phyloP scores from a whole-genome alignment of 2,329 filamentous ascomycete species.

The Ilyonectria destructans region DNA sequence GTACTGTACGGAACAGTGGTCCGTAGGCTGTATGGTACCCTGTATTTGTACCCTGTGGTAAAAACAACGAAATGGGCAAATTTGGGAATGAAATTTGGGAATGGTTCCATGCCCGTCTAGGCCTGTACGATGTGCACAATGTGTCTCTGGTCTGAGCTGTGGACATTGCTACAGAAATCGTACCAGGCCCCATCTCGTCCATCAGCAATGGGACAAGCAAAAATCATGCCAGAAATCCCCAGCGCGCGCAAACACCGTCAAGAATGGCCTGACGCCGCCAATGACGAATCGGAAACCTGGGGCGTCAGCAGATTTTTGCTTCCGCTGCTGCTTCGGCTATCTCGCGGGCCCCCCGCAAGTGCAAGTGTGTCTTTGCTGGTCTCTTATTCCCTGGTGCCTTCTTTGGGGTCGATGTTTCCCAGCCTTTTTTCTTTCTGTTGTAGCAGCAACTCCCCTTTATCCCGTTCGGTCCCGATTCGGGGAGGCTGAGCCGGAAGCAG shows the following conservation, averaged over 20 bases:
- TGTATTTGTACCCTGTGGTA: not conserved
- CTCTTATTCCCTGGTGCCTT: not conserved
- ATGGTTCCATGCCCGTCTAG: not conserved
- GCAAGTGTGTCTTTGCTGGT: not conserved
- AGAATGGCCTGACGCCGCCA: constrained; percentile 30
- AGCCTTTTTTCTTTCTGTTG: constrained; percentile 19
- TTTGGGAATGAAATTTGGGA: too few relatives aligned
- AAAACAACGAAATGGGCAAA: too few relatives aligned
- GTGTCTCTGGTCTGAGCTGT: constrained; percentile 28
- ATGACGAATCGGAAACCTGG: constrained; percentile 31
- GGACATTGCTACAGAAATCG: constrained; percentile 22
- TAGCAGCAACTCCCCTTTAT: not conserved
- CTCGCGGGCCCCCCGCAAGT: constrained; percentile 20
- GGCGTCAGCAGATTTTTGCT: constrained; percentile 34
- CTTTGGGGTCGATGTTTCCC: constrained; percentile 1
- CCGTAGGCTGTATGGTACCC: not conserved
- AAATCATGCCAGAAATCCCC: constrained; percentile 33
- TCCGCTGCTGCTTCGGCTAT: constrained; percentile 26
- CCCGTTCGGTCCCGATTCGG: constrained; percentile 18
- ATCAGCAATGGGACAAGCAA: constrained; percentile 1
- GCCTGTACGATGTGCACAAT: not conserved
- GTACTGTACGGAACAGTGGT: not conserved
- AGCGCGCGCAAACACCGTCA: constrained; percentile 4
- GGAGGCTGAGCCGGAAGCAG: not conserved
- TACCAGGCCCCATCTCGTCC: constrained; percentile 24